Percentiles rank a stretch among this genome's conserved stretches.
Evolutionary conservation across 2,329 filamentous ascomycete species (phyloP).

Genomic region (Monilinia fructicola): DNA sequence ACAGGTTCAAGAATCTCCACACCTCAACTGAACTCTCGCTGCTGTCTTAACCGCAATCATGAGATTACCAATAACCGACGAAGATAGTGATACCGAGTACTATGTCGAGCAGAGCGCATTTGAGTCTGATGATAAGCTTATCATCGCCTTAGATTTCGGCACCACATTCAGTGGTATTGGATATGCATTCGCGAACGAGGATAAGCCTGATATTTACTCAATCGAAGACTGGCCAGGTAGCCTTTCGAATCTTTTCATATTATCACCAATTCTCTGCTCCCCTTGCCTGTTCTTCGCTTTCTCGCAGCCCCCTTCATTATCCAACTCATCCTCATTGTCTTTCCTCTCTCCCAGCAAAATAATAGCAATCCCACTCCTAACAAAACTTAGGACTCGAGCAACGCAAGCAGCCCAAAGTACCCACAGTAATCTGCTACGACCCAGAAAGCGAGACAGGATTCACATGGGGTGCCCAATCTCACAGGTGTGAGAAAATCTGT

Average conservation of each 20-base stretch:
- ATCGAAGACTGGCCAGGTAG: slow-evolving; percentile 33
- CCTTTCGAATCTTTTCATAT: neutral
- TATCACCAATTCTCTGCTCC: neutral
- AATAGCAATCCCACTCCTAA: too few species aligned
- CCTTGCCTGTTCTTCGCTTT: neutral
- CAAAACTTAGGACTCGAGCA: slow-evolving; percentile 16
- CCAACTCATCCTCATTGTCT: too few species aligned
- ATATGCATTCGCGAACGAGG: slow-evolving; percentile 19
- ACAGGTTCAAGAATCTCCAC: too few species aligned
- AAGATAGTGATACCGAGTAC: too few species aligned
- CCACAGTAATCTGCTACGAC: slow-evolving; percentile 27
- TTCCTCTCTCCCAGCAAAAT: too few species aligned
- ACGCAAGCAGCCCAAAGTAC: slow-evolving; percentile 24
- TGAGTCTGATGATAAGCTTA: slow-evolving; percentile 24
- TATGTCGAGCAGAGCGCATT: too few species aligned
- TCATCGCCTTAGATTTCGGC: slow-evolving; percentile 32
- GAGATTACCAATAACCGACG: too few species aligned
- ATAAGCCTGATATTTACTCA: slow-evolving; percentile 3
- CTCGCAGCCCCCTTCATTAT: too few species aligned
- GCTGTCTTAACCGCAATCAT: too few species aligned
- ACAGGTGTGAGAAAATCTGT: slow-evolving; percentile 22
- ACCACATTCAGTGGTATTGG: slow-evolving; percentile 31
- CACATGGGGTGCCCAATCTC: slow-evolving; percentile 27
- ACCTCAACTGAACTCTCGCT: too few species aligned
- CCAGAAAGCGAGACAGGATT: neutral